Base-by-base conservation (phyloP, 2,329 filamentous ascomycete genomes). In the Fusarium sp. region DNA sequence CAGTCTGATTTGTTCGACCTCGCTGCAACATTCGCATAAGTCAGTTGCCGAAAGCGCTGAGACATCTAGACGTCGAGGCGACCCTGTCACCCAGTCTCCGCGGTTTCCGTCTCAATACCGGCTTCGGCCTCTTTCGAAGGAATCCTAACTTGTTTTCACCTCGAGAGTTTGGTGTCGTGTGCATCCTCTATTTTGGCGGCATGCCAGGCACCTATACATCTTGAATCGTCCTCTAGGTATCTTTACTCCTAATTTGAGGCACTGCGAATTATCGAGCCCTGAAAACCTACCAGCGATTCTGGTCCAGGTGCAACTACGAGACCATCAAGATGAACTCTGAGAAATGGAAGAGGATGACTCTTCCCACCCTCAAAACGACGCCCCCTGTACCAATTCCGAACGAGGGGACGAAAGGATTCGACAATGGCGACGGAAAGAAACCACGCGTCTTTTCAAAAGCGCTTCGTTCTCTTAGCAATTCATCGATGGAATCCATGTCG, bases 401-500 rank as follows among this genome's bases (percentile, higher is more conserved):
- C 54, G 67, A 62, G 52, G 59, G 56, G 20, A 47, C 54, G 49
- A 68, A 72, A 41, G 61, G 72, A 45, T 43, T 70, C 20, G 72
- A 77, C 14, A 53, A 69, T 35, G 55, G 55, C 47, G 77, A 79
- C 40, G 68, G 65, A 65, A 80, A 78, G 72, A 78, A 78, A 32
- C 76, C 79, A 10, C 76, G 76, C 19, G 74, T 74, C 30, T 73
- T 81, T 26, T 75, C 78, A 13, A 78, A 78, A 53, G 79, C 79
- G 17, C 71, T 81, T 24, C 79, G 79, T 35, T 79, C 79, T 3
- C 69, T 81, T 37, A 81, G 79, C 72, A 80, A 73, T 71, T 80
- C 79, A 7, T 80, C 79, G 8, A 75, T 81, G 70, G 79, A 81
- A 56, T 80, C 79, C n/a, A 65, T 78, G 46, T 75, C 77, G n/a